Conservation (phyloP, 192 early-diverging fungal genomes). For the Phlyctochytrium arcticum region DNA sequence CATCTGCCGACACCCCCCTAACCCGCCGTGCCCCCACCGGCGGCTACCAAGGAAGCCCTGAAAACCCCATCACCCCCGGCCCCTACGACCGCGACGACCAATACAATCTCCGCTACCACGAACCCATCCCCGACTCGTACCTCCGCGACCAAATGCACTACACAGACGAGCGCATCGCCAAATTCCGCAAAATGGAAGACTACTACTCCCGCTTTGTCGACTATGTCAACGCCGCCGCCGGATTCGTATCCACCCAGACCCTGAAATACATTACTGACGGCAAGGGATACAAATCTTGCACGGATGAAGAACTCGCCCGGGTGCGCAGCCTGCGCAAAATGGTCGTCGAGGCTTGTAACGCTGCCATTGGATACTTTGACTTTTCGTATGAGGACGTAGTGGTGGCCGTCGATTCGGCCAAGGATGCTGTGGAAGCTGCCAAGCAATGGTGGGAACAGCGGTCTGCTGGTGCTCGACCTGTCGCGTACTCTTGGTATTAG, state of each 20-base stretch:
- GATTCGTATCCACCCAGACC: constrained; percentile 7
- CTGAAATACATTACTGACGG: constrained; percentile 4
- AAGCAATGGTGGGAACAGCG: no score
- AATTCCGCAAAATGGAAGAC: constrained; percentile 5
- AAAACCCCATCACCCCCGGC: constrained; percentile 2
- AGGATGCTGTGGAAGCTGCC: no score
- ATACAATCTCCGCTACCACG: constrained; percentile 15
- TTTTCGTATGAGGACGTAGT: no score
- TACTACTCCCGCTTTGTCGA: constrained; percentile 16
- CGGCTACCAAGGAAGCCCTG: background rate
- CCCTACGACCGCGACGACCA: constrained; percentile 25
- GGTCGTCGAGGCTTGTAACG: no score
- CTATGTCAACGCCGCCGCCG: constrained; percentile 14
- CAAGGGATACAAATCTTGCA: background rate
- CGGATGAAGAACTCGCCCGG: constrained; percentile 1
- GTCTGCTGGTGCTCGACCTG: no score
- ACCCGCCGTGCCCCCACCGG: background rate
- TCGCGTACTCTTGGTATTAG: no score
- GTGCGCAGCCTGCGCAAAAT: background rate
- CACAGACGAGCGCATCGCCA: constrained; percentile 4
- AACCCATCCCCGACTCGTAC: constrained; percentile 5
- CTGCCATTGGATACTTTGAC: no score
- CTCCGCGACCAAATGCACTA: constrained; percentile 12
- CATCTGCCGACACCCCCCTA: background rate
- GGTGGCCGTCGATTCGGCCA: no score